Evolutionary conservation across 495 filamentous ascomycete genomes (phyloP), one percentile per base, ranked within the genome.

Genomic region (Cercophora sp.): DNA sequence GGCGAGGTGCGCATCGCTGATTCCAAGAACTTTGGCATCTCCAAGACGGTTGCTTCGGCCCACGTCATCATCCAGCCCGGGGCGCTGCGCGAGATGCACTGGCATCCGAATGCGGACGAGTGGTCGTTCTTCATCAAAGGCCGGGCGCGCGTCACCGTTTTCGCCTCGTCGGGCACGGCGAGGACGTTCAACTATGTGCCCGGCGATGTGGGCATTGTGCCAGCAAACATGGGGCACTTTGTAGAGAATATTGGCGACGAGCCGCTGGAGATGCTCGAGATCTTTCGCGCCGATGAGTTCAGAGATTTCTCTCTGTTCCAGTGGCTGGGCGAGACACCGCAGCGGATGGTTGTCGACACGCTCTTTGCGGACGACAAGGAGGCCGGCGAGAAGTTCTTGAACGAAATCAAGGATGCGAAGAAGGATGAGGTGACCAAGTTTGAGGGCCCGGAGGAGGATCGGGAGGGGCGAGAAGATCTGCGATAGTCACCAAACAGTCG

Each of bases 251-350:
- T 81, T 43, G 77, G 76, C 22, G 78, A 81, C 32, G 77, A 82
- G 48, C 77, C 79, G 34, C 48, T 84, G n/a, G 79, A 82, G 57
- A 72, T 83, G 68, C 64, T 84, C 31, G 81, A 84, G 59, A 69
- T 84, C 10, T 83, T 83, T 64, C 70, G 76, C 8, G 73, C 79
- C 0, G 79, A 82, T 45, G 66, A 76, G 54, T 82, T 82, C 53
- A 67, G 75, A 31, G 83, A 86, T 48, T 83, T 87, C 57, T 82
- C 77, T 4, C 68, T 86, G 13, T 83, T 83, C 60, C 82, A 87
- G 64, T 87, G 84, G 84, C 61, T 87, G 58, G 84, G 82, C 4
- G 79, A 84, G 70, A 84, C 82, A 11, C 84, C 84, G 19, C 68
- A 74, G 63, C 62, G 76, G 35, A 69, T 84, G 66, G 83, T 86